phyloP scores from a whole-genome alignment of 2,329 filamentous ascomycete species.

The Coleophoma eucalyptorum region DNA sequence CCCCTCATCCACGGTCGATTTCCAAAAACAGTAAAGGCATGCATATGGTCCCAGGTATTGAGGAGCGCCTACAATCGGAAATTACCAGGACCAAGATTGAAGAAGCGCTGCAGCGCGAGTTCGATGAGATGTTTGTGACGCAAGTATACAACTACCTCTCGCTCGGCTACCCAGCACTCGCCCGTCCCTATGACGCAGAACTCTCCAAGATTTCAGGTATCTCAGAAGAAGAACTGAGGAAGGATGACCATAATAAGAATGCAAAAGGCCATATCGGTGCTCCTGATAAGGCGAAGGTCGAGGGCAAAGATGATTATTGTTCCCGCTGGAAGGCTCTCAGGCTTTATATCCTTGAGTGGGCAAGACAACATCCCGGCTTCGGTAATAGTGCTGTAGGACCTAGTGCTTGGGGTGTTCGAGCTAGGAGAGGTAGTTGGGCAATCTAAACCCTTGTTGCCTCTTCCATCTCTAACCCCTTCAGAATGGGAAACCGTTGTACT shows the following conservation, averaged over 20 bases:
- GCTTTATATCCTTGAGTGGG: conserved; percentile 86
- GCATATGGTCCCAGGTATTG: conserved; percentile 25
- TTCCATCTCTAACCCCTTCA: too few relatives aligned
- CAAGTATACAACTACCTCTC: conserved; percentile 98
- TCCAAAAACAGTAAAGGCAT: conserved; percentile 14
- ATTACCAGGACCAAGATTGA: conserved; percentile 19
- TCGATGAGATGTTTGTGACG: conserved; percentile 80
- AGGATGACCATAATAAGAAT: conserved; percentile 62
- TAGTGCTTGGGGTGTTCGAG: conserved; percentile 64
- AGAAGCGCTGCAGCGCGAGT: conserved; percentile 55
- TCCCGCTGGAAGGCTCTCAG: conserved; percentile 80
- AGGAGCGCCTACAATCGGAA: conserved; percentile 23
- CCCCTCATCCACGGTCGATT: conserved; percentile 6
- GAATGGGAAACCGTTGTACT: too few relatives aligned
- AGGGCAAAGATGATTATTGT: conserved; percentile 40
- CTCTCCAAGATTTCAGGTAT: conserved; percentile 77
- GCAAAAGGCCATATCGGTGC: conserved; percentile 71
- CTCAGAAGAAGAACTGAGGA: conserved; percentile 61
- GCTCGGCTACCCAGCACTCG: conserved; percentile 84
- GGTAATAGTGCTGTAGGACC: conserved; percentile 47
- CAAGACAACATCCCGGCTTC: conserved; percentile 76
- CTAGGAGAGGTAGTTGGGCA: conserved; percentile 69
- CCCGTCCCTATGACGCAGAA: conserved; percentile 79
- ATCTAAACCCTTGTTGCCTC: conserved; percentile 37
- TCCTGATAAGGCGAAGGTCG: conserved; percentile 40